Conservation (phyloP, 169 alveolate genomes). For the Plasmodium coatneyi region DNA sequence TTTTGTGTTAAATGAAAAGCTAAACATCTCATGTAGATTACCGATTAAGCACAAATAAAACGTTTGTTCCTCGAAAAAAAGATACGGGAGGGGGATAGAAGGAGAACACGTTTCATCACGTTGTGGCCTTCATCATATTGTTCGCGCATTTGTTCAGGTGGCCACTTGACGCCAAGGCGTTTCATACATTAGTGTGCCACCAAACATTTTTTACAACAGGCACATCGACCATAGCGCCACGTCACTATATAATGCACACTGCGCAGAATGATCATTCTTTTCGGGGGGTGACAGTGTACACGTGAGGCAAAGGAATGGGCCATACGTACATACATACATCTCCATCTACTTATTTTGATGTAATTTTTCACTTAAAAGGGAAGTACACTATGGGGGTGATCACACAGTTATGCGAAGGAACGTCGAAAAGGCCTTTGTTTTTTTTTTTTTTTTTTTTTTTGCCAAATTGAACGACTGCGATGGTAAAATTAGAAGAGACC, state of each 20-base stretch:
- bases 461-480: not conserved
- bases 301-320: not conserved
- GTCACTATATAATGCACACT: not conserved
- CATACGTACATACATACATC: not conserved
- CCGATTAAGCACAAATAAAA: not conserved
- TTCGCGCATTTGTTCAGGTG: not conserved
- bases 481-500: not conserved
- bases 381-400: not conserved
- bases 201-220: not conserved
- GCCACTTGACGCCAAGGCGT: not conserved
- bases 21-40: not conserved
- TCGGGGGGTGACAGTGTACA: not conserved
- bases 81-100: not conserved
- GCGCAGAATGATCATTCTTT: not conserved
- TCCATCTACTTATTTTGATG: not conserved
- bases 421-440: not conserved
- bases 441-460: too few relatives aligned
- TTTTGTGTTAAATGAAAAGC: not conserved
- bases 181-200: not conserved
- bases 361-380: not conserved
- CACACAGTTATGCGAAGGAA: not conserved
- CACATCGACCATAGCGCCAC: not conserved
- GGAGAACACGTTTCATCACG: not conserved
- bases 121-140: not conserved
- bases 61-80: not conserved